Evolutionary conservation across 139 green algal genomes (phyloP).

Genomic region (Micromonas commoda): DNA sequence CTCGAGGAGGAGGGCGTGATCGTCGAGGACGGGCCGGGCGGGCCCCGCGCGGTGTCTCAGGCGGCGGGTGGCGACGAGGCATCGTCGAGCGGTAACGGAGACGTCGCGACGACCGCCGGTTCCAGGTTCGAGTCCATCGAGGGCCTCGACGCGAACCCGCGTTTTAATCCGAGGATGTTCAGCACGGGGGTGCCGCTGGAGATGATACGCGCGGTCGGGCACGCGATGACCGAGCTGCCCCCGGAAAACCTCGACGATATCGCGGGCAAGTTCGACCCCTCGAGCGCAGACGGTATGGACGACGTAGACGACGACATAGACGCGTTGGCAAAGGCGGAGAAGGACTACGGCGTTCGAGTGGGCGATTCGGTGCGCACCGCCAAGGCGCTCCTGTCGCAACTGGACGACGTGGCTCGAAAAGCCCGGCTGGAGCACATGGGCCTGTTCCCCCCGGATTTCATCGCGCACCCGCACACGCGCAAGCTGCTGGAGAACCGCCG

Average conservation of each 20-base stretch:
- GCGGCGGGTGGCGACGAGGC: not conserved
- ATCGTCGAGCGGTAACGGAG: not conserved
- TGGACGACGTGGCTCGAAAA: no score
- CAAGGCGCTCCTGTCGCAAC: no score
- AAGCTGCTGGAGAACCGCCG: slow-evolving; percentile 76
- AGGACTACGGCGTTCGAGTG: no score
- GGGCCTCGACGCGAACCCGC: not conserved
- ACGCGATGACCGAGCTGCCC: slow-evolving; percentile 65
- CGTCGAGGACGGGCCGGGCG: slow-evolving; percentile 51
- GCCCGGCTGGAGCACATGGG: no score
- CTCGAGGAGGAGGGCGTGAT: slow-evolving; percentile 58
- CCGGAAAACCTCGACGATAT: not conserved
- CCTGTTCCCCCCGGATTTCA: slow-evolving; percentile 62
- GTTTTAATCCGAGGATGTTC: slow-evolving; percentile 58
- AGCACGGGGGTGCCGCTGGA: slow-evolving; percentile 70
- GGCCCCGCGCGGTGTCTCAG: no score
- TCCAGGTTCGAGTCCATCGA: no score
- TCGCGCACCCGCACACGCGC: slow-evolving; percentile 70
- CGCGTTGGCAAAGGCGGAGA: no score
- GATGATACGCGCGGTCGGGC: slow-evolving; percentile 62
- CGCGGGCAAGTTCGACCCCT: not conserved
- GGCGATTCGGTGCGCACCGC: no score
- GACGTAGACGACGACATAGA: not conserved
- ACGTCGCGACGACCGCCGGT: no score
- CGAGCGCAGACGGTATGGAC: not conserved